Evolutionary conservation across 805 yeast genomes (phyloP).

Genomic region (Candida nanaspora): DNA sequence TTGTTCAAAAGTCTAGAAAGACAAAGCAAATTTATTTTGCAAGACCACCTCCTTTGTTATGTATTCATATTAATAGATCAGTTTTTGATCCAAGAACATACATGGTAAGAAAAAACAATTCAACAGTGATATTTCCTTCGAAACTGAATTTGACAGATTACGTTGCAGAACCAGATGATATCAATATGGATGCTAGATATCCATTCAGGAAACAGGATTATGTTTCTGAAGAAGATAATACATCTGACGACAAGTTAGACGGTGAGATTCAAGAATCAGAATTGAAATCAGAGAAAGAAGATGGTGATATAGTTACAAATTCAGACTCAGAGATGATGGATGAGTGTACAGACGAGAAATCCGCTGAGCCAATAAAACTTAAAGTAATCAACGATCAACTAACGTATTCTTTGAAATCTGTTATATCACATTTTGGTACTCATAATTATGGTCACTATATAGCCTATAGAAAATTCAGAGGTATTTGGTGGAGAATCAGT

Average conservation of each 20-base stretch:
- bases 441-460: constrained; percentile 98
- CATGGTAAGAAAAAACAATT: constrained; percentile 74
- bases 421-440: constrained; percentile 88
- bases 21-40: constrained; percentile 77
- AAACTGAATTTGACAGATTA: constrained; percentile 60
- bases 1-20: constrained; percentile 69
- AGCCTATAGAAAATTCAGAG: constrained; percentile 73
- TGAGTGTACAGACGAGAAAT: constrained; percentile 19
- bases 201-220: constrained; percentile 63
- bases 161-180: constrained; percentile 61
- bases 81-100: constrained; percentile 87
- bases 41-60: constrained; percentile 75
- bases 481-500: constrained; percentile 92
- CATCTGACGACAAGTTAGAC: too few relatives aligned
- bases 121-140: constrained; percentile 72
- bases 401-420: constrained; percentile 71
- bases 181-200: constrained; percentile 72
- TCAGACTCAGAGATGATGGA: neutral
- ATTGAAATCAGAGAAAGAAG: neutral
- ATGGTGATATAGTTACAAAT: constrained; percentile 1
- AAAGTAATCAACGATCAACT: constrained; percentile 30
- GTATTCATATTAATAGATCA: constrained; percentile 87
- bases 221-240: constrained; percentile 12
- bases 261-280: constrained; percentile 1
- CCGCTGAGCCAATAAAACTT: too few relatives aligned